Base-by-base conservation (phyloP, 2,329 filamentous ascomycete species). In the Dactylellina sp. region DNA sequence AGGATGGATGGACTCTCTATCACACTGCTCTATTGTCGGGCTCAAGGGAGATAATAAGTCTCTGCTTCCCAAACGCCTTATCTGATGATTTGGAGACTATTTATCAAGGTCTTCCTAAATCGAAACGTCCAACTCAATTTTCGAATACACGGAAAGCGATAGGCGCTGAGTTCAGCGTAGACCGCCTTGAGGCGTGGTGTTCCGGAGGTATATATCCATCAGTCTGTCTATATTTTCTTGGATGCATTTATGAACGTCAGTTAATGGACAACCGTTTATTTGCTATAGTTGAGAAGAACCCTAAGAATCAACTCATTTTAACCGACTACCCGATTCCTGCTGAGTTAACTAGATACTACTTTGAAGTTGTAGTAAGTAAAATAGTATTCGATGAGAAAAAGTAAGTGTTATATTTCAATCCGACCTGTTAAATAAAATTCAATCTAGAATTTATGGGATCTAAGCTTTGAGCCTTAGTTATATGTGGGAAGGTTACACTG, bases 1-100 rank as follows among this genome's bases (percentile, higher is more conserved):
- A 52, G 47, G 47, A 52, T 28, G 47, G 20, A 6, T 52, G 47
- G 47, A 52, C 22, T 7, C 9, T 35, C 28, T 28, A 28, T 52
- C 47, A 52, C 16, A 16, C 14, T 5, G 47, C 47, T 35, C 47
- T 28, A 7, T n/a, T 9, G 2, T 9, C 22, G 2, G 47, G 24
- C 7, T 11, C 47, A 3, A 7, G 2, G 2, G 22, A 28, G 6
- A 2, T 52, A 5, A 16, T 52, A 7, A 28, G n/a, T 11, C 6
- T 2, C 2, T 52, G 47, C n/a, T 52, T 52, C n/a, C 47, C 47
- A 6, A 14, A 32, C 20, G 7, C 6, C 11, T 2, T 5, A 9
- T 32, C 28, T 32, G 9, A 32, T 5, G 28, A 28, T 7, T 3
- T 28, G 20, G 47, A 52, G 2, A 14, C 20, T 11, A 35, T 52